These are phyloP conservation scores for Lachancea fermentati DNA, from an alignment of 805 yeast species.

Conservation along the genomic window DNA sequence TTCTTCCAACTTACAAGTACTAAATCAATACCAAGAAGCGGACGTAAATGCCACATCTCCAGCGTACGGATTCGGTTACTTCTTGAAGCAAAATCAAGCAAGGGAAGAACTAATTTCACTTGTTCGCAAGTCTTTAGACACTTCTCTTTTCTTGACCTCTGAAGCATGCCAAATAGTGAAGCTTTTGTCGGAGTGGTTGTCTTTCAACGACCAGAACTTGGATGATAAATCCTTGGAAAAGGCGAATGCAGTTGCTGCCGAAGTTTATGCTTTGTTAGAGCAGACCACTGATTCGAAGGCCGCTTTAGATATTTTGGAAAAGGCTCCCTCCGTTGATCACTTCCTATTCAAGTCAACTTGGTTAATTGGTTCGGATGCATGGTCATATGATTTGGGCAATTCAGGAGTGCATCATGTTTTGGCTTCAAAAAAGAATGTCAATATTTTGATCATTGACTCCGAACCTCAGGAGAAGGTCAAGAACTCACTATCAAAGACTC, in stretches of 20 bases:
- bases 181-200: slow-evolving; percentile 64
- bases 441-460: slow-evolving; percentile 81
- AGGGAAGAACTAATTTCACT: slow-evolving; percentile 40
- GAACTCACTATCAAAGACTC: slow-evolving; percentile 37
- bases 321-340: slow-evolving; percentile 36
- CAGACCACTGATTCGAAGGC: slow-evolving; percentile 36
- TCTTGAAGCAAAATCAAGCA: slow-evolving; percentile 50
- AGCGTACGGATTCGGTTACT: slow-evolving; percentile 83
- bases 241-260: slow-evolving; percentile 29
- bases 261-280: slow-evolving; percentile 36
- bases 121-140: slow-evolving; percentile 43
- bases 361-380: slow-evolving; percentile 91
- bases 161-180: slow-evolving; percentile 47
- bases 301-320: slow-evolving; percentile 40
- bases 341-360: slow-evolving; percentile 55
- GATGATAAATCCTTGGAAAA: slow-evolving; percentile 23
- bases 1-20: slow-evolving; percentile 44
- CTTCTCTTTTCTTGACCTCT: slow-evolving; percentile 37
- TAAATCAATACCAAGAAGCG: slow-evolving; percentile 51
- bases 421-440: slow-evolving; percentile 68
- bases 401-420: slow-evolving; percentile 87
- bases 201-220: slow-evolving; percentile 39
- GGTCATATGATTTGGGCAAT: slow-evolving; percentile 90
- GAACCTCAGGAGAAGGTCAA: slow-evolving; percentile 54
- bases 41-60: slow-evolving; percentile 54